Conservation (phyloP, 2,329 filamentous ascomycete species). For the Lasiodiplodia hormozganensis region DNA sequence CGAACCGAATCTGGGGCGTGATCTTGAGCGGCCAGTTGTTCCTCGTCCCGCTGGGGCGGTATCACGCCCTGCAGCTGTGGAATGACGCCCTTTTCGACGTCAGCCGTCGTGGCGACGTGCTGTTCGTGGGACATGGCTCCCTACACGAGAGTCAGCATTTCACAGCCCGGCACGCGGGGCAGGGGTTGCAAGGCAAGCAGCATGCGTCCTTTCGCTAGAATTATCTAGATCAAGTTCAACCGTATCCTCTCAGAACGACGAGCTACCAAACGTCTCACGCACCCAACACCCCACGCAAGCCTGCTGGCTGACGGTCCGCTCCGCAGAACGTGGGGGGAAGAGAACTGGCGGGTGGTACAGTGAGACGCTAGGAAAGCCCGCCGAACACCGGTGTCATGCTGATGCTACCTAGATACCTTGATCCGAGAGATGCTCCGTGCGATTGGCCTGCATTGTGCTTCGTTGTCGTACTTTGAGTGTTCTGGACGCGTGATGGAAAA, state of each 20-base stretch:
- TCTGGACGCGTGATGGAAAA: background rate
- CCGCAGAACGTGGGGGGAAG: background rate
- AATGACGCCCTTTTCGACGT: constrained; percentile 19
- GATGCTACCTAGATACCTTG: constrained; percentile 31
- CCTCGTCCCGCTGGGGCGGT: constrained; percentile 33
- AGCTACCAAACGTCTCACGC: constrained; percentile 2
- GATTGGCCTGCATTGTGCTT: constrained; percentile 27
- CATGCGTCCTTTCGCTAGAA: constrained; percentile 62
- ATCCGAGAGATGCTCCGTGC: constrained; percentile 24
- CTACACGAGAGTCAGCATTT: constrained; percentile 19
- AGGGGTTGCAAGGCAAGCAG: constrained; percentile 39
- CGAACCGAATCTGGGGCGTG: background rate
- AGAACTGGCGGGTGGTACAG: background rate
- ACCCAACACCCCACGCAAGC: constrained; percentile 4
- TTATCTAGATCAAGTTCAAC: constrained; percentile 63
- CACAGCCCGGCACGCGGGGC: constrained; percentile 31
- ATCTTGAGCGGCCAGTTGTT: constrained; percentile 29
- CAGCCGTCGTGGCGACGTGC: constrained; percentile 17
- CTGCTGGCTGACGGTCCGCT: background rate
- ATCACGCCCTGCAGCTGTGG: background rate
- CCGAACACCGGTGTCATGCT: constrained; percentile 30
- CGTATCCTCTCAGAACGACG: constrained; percentile 59
- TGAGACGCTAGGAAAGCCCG: constrained; percentile 5
- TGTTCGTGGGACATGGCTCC: constrained; percentile 39
- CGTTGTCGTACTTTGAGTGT: constrained; percentile 24